Evolutionary conservation across 2,329 filamentous ascomycete genomes (phyloP), one percentile per base, ranked within the genome.

Genomic region (Capronia coronata): DNA sequence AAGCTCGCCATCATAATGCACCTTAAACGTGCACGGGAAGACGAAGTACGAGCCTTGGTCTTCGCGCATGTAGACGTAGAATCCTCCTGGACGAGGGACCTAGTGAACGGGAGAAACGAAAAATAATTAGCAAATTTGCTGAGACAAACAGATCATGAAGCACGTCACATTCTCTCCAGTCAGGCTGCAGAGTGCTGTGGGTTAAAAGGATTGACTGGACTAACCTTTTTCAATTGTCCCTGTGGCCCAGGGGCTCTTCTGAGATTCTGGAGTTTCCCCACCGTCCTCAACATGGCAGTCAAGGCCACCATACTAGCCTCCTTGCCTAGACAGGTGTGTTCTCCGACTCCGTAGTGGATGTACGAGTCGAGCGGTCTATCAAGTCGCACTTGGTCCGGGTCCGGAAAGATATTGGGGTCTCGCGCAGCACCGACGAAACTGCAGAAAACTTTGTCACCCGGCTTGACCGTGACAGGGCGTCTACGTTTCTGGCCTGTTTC

Each of bases 221-320:
- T 44, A 40, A 58, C 56, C 69, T 79, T 83, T 72, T 86, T 86
- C 56, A 88, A 64, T 61, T 80, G 68, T 0, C 85, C 85, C 66
- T 84, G 80, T 0, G 76, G 68, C 0, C 85, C 85, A 0, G 77
- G 70, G 0, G 78, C 80, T 23, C 80, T 73, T 4, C 80, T 70
- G 9, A 89, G 64, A 46, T 80, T 80, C 57, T 77, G 73, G 58
- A 80, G 70, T 51, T 74, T 69, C 60, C 83, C 84, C 1, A 87
- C 67, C 1, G 77, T 76, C 41, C 84, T 78, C 65, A 88, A 77
- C 72, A 87, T 82, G 56, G 83, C 78, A 0, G 79, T 78, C 50
- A 89, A 68, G 0, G 80, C 82, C 1, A 80, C 71, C 54, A 80
- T 73, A 62, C 75, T 79, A 10, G 78, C 74, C 13, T 82, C 76